These are phyloP conservation scores for Multifurca ochricompacta DNA, from an alignment of 768 basidiomycete genomes.

Conservation along the genomic window DNA sequence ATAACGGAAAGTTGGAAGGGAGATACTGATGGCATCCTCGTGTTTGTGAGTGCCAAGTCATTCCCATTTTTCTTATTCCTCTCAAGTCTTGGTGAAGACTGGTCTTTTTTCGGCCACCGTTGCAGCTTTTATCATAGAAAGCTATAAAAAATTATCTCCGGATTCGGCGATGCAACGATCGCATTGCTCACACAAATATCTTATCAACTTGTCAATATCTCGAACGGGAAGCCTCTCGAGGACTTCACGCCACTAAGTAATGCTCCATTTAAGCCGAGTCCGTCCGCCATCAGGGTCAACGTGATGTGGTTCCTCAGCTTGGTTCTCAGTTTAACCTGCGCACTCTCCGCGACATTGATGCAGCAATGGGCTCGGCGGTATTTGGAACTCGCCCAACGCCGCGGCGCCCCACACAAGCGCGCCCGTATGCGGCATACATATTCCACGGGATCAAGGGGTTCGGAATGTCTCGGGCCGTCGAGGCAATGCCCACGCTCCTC, in stretches of 20 bases:
- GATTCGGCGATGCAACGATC: not conserved
- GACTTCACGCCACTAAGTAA: not conserved
- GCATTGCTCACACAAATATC: conserved; percentile 5
- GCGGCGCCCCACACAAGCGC: not conserved
- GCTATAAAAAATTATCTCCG: not conserved
- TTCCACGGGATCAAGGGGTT: not conserved
- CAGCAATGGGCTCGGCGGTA: not conserved
- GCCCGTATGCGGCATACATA: not conserved
- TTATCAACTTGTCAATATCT: conserved; percentile 1
- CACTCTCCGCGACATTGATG: not conserved
- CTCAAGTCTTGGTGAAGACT: not conserved
- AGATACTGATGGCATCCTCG: not conserved
- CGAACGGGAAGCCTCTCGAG: not conserved
- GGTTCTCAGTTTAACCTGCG: not conserved
- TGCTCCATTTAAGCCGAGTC: not conserved
- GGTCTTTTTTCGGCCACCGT: conserved; percentile 15
- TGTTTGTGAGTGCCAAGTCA: conserved; percentile 3
- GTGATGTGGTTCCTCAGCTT: conserved; percentile 9
- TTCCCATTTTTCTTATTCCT: not conserved
- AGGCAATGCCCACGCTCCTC: not conserved
- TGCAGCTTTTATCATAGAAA: conserved; percentile 1
- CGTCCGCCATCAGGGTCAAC: conserved; percentile 10
- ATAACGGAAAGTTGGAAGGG: conserved; percentile 4
- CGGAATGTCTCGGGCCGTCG: not conserved
- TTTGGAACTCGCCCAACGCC: not conserved